Conservation (phyloP, 2,329 filamentous ascomycete species). For the Colletotrichum sp. region DNA sequence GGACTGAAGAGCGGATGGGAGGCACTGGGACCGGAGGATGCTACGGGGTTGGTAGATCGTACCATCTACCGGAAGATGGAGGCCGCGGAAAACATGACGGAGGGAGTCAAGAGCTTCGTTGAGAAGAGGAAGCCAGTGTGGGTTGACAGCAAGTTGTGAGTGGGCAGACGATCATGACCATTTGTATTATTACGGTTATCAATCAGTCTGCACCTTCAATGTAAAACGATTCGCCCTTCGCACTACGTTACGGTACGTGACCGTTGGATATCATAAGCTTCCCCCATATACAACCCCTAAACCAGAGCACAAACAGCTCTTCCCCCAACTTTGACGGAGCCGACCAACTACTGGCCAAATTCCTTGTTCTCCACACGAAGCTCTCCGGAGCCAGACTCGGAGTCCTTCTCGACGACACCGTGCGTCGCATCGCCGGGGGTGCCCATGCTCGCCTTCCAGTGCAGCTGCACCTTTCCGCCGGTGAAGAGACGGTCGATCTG, state of each 20-base stretch:
- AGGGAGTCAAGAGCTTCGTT: slow-evolving; percentile 77
- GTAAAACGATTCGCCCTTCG: background rate
- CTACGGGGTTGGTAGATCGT: slow-evolving; percentile 60
- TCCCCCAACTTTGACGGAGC: too few relatives aligned
- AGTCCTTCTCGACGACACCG: slow-evolving; percentile 2
- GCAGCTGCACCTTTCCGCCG: slow-evolving; percentile 32
- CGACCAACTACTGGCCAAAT: background rate
- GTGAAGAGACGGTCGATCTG: slow-evolving; percentile 50
- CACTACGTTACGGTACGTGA: background rate
- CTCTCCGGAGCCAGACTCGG: slow-evolving; percentile 7
- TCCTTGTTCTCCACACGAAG: slow-evolving; percentile 19
- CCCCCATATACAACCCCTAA: background rate
- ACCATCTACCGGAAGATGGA: slow-evolving; percentile 65
- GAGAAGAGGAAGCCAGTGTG: slow-evolving; percentile 75
- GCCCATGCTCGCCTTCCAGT: slow-evolving; percentile 37
- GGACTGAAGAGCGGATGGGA: slow-evolving; percentile 79
- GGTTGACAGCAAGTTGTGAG: slow-evolving; percentile 66
- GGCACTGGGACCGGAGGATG: slow-evolving; percentile 66
- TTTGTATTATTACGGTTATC: background rate
- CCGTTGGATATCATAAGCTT: background rate
- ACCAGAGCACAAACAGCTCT: background rate
- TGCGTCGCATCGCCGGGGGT: slow-evolving; percentile 27
- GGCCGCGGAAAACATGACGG: slow-evolving; percentile 73
- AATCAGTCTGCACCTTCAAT: background rate
- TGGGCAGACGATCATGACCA: background rate